These are phyloP conservation scores for Tulasnella sp. DNA, from an alignment of 768 basidiomycete genomes.

Conservation along the genomic window DNA sequence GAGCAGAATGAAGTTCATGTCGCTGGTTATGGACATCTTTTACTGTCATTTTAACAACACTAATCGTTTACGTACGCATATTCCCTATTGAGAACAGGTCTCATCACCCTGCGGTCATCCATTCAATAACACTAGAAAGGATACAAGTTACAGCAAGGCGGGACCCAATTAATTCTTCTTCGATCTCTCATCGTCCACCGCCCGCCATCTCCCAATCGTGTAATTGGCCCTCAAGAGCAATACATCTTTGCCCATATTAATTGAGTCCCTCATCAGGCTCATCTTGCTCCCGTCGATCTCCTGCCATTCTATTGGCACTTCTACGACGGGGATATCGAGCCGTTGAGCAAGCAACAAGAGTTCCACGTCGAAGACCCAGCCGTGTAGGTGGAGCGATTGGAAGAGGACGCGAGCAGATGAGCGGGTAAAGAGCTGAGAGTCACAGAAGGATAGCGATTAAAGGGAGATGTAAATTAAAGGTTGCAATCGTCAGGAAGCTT, in stretches of 20 bases:
- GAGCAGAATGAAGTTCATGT: too few relatives aligned
- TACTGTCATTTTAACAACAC: too few relatives aligned
- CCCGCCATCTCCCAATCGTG: conserved; percentile 61
- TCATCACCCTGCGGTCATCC: too few relatives aligned
- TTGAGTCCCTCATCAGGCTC: conserved; percentile 67
- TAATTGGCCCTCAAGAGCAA: conserved; percentile 76
- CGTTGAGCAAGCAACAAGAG: conserved; percentile 75
- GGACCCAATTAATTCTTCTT: neutral
- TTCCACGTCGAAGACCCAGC: conserved; percentile 98
- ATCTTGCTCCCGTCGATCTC: conserved; percentile 91
- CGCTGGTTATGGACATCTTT: too few relatives aligned
- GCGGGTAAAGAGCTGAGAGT: conserved; percentile 58
- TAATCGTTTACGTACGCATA: too few relatives aligned
- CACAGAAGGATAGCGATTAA: neutral
- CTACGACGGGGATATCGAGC: conserved; percentile 62
- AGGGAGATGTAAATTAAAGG: neutral
- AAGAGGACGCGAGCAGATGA: conserved; percentile 71
- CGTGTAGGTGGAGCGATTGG: conserved; percentile 72
- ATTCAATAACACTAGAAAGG: too few relatives aligned
- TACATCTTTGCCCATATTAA: conserved; percentile 85
- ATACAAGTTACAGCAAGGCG: too few relatives aligned
- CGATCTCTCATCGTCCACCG: neutral
- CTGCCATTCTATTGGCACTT: conserved; percentile 87
- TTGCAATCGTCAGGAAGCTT: neutral
- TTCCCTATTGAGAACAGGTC: too few relatives aligned